These are phyloP conservation scores for Yarrowia sp. DNA, from an alignment of 805 yeast genomes.

Conservation along the genomic window DNA sequence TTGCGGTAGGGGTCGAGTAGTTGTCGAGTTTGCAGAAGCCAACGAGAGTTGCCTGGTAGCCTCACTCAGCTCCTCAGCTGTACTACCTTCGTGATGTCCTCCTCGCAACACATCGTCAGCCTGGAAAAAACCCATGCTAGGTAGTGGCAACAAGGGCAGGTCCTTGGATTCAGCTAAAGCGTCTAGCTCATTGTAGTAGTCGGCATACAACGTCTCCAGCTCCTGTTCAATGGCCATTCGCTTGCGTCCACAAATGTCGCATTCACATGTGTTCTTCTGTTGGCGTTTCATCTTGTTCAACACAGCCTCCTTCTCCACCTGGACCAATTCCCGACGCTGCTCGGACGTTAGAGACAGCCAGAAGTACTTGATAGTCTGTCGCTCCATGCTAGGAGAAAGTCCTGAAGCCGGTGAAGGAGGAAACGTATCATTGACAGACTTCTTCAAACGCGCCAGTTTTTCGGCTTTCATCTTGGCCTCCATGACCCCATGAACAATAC, in stretches of 20 bases:
- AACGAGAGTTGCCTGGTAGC: neutral
- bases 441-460: neutral
- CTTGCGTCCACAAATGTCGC: slow-evolving; percentile 75
- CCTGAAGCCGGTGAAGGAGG: slow-evolving; percentile 36
- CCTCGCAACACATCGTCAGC: neutral
- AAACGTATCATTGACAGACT: neutral
- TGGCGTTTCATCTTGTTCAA: slow-evolving; percentile 60
- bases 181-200: slow-evolving; percentile 55
- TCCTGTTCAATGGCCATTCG: slow-evolving; percentile 70
- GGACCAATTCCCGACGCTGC: slow-evolving; percentile 58
- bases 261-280: slow-evolving; percentile 59
- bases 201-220: slow-evolving; percentile 67
- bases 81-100: neutral
- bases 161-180: slow-evolving; percentile 19
- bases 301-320: slow-evolving; percentile 66
- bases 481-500: slow-evolving; percentile 14
- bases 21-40: neutral
- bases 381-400: slow-evolving; percentile 49
- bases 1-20: neutral
- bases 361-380: slow-evolving; percentile 49
- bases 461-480: slow-evolving; percentile 15
- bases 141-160: neutral
- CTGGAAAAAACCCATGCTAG: neutral
- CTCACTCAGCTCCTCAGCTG: neutral
- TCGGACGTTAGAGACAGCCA: slow-evolving; percentile 67